phyloP scores from a whole-genome alignment of 768 basidiomycete species.

The Galerina marginata region DNA sequence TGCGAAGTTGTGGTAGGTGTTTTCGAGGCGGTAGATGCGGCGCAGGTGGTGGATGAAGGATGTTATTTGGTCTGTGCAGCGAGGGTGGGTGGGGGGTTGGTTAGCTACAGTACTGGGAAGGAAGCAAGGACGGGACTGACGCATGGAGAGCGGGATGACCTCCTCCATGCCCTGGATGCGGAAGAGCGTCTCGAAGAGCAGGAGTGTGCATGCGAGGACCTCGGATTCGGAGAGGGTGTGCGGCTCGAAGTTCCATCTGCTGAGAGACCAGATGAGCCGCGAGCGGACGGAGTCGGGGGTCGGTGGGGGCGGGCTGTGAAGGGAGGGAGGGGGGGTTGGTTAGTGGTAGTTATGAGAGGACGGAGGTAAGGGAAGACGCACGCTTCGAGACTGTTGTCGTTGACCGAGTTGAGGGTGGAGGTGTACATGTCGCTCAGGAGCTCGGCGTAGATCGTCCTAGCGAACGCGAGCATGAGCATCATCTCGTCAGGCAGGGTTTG shows the following conservation, averaged over 20 bases:
- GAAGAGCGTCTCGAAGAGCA: conserved; percentile 88
- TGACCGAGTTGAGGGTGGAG: conserved; percentile 77
- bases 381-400: conserved; percentile 52
- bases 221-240: conserved; percentile 83
- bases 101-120: neutral
- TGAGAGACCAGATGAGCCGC: conserved; percentile 69
- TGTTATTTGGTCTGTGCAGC: conserved; percentile 67
- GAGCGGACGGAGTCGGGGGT: conserved; percentile 55
- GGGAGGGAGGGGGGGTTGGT: neutral
- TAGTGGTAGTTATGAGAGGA: conserved; percentile 4
- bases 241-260: conserved; percentile 92
- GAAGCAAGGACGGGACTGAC: conserved; percentile 43
- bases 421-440: conserved; percentile 84
- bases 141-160: conserved; percentile 59
- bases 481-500: neutral
- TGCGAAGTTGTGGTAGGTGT: conserved; percentile 97
- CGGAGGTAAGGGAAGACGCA: conserved; percentile 33
- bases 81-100: conserved; percentile 16
- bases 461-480: neutral
- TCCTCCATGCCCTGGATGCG: conserved; percentile 77
- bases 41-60: conserved; percentile 86
- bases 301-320: conserved; percentile 39
- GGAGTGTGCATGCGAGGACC: conserved; percentile 76
- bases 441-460: conserved; percentile 74
- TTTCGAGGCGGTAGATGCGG: conserved; percentile 87